These are phyloP conservation scores for Protomyces inundatus DNA, from an alignment of 1,139 yeast species.

Conservation along the genomic window DNA sequence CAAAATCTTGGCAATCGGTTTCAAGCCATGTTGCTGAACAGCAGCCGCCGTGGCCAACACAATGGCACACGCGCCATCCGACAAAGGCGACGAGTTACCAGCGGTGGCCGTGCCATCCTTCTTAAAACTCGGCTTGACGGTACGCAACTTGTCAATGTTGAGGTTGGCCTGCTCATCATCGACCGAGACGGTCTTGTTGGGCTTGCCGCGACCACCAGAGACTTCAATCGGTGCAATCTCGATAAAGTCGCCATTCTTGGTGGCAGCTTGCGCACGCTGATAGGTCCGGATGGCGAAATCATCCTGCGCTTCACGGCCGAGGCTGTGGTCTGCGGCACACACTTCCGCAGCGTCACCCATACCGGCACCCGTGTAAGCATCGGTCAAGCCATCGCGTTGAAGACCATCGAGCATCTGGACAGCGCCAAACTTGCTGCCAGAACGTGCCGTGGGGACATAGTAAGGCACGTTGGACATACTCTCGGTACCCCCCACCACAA, in stretches of 20 bases:
- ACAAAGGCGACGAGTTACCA: slow-evolving; percentile 90
- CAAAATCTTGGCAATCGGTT: slow-evolving; percentile 76
- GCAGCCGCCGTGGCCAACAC: slow-evolving; percentile 76
- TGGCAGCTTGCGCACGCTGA: slow-evolving; percentile 75
- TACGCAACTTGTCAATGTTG: slow-evolving; percentile 64
- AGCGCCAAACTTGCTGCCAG: slow-evolving; percentile 87
- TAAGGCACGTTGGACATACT: slow-evolving; percentile 96
- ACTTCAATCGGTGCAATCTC: slow-evolving; percentile 85
- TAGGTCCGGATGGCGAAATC: slow-evolving; percentile 83
- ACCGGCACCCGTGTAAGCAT: slow-evolving; percentile 76
- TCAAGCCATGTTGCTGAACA: slow-evolving; percentile 74
- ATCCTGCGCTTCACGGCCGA: slow-evolving; percentile 73
- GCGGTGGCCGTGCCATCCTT: slow-evolving; percentile 92
- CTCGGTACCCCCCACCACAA: slow-evolving; percentile 96
- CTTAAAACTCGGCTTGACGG: slow-evolving; percentile 90
- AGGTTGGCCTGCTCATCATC: slow-evolving; percentile 73
- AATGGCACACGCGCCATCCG: slow-evolving; percentile 97
- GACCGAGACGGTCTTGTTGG: slow-evolving; percentile 60
- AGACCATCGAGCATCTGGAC: slow-evolving; percentile 73
- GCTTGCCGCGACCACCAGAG: slow-evolving; percentile 90
- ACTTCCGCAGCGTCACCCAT: slow-evolving; percentile 98
- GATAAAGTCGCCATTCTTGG: slow-evolving; percentile 68
- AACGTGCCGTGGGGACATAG: slow-evolving; percentile 78
- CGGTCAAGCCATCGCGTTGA: slow-evolving; percentile 84
- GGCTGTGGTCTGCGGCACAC: slow-evolving; percentile 67